Conservation (phyloP, 2,329 filamentous ascomycete genomes). For the Penicillium sp. region DNA sequence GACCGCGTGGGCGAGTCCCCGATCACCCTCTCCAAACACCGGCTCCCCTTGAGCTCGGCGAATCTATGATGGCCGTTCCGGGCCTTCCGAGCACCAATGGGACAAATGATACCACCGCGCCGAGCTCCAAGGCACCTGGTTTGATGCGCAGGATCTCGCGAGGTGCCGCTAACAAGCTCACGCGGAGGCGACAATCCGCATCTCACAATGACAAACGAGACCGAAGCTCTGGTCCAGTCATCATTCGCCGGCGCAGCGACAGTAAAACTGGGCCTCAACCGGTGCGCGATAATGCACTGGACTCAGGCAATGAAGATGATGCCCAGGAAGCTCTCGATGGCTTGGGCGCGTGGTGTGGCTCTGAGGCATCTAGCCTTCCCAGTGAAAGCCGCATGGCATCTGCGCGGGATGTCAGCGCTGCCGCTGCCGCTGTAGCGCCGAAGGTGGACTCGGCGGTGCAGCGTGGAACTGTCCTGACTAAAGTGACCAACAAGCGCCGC, state of each 20-base stretch:
- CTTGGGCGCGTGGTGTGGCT: slow-evolving; percentile 39
- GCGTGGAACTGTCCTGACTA: slow-evolving; percentile 69
- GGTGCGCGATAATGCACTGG: slow-evolving; percentile 43
- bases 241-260: slow-evolving; percentile 80
- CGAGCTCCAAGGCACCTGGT: slow-evolving; percentile 52
- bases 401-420: slow-evolving; percentile 29
- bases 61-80: slow-evolving; percentile 55
- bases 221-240: slow-evolving; percentile 80
- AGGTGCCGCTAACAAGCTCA: slow-evolving; percentile 65
- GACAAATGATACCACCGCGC: slow-evolving; percentile 55
- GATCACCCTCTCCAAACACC: slow-evolving; percentile 35
- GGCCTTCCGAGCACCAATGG: slow-evolving; percentile 43
- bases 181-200: slow-evolving; percentile 68
- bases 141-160: slow-evolving; percentile 83
- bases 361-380: slow-evolving; percentile 37
- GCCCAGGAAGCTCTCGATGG: slow-evolving; percentile 44
- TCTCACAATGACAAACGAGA: slow-evolving; percentile 72
- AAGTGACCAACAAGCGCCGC: slow-evolving; percentile 77
- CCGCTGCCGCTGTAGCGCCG: slow-evolving; percentile 46
- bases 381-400: slow-evolving; percentile 34
- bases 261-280: slow-evolving; percentile 68
- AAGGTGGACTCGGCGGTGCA: slow-evolving; percentile 71
- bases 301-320: slow-evolving; percentile 37
- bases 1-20: slow-evolving; percentile 27
- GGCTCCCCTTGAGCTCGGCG: slow-evolving; percentile 63